Conservation (phyloP, 164 flowering plant species). For the Vitis riparia region DNA sequence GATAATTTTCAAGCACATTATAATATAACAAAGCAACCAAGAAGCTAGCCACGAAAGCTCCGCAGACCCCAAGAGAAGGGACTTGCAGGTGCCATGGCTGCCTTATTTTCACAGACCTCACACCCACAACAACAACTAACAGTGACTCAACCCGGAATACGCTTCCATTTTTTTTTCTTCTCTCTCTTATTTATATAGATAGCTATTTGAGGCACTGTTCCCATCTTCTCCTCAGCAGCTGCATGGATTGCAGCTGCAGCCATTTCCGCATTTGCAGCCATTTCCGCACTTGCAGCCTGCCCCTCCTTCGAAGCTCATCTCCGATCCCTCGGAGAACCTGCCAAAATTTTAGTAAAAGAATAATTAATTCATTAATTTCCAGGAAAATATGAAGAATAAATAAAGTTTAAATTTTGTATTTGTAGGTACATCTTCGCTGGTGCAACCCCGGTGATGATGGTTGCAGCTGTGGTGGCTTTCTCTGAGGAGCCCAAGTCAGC, state of each 20-base stretch:
- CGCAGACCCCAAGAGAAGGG: too few species aligned
- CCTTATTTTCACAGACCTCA: too few species aligned
- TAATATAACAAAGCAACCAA: too few species aligned
- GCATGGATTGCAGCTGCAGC: slow-evolving; percentile 30
- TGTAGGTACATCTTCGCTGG: slow-evolving; percentile 24
- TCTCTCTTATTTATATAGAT: neutral
- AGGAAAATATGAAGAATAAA: neutral
- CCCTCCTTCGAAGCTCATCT: slow-evolving; percentile 22
- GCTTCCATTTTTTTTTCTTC: too few species aligned
- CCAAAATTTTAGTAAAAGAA: neutral
- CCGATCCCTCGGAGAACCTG: slow-evolving; percentile 23
- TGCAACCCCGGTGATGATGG: slow-evolving; percentile 25
- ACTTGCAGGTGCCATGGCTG: too few species aligned
- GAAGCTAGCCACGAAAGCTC: too few species aligned
- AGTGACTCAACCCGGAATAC: too few species aligned
- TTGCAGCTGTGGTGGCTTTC: slow-evolving; percentile 14
- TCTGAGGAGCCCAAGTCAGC: slow-evolving; percentile 22
- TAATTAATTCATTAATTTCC: neutral
- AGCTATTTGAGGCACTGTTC: too few species aligned
- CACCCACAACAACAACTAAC: too few species aligned
- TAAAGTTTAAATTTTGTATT: too few species aligned
- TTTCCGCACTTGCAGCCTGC: slow-evolving; percentile 18
- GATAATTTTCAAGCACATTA: too few species aligned
- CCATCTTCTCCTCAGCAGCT: slow-evolving; percentile 2
- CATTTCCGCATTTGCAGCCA: slow-evolving; percentile 10